A percentile compares a stretch with the other conserved stretches of the same genome.
phyloP scores from a whole-genome alignment of 73 alveolate genomes.

The Paramecium tetraurelia region DNA sequence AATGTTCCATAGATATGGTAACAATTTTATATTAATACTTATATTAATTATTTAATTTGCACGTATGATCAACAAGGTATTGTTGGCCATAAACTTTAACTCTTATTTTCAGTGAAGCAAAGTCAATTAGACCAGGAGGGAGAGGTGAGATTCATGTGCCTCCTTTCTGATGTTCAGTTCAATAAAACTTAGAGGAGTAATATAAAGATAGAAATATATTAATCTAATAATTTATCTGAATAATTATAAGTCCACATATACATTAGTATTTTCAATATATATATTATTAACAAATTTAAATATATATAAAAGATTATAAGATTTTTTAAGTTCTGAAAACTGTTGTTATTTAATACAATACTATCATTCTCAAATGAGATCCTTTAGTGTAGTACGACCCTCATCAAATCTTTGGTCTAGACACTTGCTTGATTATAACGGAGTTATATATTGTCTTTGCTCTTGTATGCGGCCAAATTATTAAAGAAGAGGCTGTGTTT shows the following conservation, averaged over 20 bases:
- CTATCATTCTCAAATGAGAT: neutral
- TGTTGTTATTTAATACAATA: neutral
- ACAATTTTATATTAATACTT: neutral
- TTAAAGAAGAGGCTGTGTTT: neutral
- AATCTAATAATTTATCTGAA: neutral
- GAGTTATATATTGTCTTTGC: neutral
- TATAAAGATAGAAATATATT: neutral
- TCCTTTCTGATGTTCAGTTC: neutral
- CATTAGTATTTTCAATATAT: neutral
- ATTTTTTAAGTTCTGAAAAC: neutral
- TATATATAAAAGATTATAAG: neutral
- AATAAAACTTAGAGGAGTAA: neutral
- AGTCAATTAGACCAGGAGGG: neutral
- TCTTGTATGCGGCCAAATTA: neutral
- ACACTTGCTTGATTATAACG: neutral
- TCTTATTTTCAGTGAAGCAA: neutral
- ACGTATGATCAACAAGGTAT: neutral
- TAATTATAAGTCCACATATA: neutral
- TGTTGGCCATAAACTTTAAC: neutral
- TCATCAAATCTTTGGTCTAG: neutral
- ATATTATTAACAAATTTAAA: neutral
- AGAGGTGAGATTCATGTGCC: neutral
- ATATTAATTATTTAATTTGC: neutral
- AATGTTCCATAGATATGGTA: conserved; percentile 10
- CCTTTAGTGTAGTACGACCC: neutral